These are phyloP conservation scores for Raddia distichophylla DNA, from an alignment of 176 grass and related monocot genomes.

Conservation along the genomic window DNA sequence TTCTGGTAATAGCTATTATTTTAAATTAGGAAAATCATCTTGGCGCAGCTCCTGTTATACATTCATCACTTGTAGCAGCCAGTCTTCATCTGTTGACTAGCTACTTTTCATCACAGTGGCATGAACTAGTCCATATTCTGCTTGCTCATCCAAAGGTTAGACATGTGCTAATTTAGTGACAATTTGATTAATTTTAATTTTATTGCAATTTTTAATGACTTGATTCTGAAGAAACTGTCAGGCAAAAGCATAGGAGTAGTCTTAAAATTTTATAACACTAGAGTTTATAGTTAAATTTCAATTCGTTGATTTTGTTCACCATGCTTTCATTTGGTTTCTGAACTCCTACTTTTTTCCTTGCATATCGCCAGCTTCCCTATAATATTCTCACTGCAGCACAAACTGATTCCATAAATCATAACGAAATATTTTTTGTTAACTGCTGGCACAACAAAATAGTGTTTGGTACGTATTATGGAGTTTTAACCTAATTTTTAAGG, in stretches of 20 bases:
- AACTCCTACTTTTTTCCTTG: neutral
- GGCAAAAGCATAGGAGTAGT: neutral
- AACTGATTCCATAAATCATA: neutral
- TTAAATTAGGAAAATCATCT: slow-evolving; percentile 68
- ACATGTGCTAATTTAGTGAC: slow-evolving; percentile 8
- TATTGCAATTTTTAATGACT: neutral
- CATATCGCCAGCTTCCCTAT: neutral
- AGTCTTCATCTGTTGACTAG: slow-evolving; percentile 84
- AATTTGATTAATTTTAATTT: neutral
- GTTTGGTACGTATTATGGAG: neutral
- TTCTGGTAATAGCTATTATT: slow-evolving; percentile 46
- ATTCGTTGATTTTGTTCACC: neutral
- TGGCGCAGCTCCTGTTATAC: slow-evolving; percentile 65
- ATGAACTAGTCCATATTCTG: slow-evolving; percentile 95
- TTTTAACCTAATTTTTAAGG: neutral
- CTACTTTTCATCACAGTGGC: slow-evolving; percentile 84
- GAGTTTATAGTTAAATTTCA: neutral
- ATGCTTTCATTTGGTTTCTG: slow-evolving; percentile 7
- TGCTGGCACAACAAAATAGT: neutral
- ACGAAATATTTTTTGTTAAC: neutral
- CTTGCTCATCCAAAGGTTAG: slow-evolving; percentile 92
- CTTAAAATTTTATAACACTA: neutral
- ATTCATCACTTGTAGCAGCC: slow-evolving; percentile 70
- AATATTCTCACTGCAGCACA: neutral
- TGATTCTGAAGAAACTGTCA: slow-evolving; percentile 9